Base-by-base conservation (phyloP, 179 eudicot species). In the Silene coronaria region DNA sequence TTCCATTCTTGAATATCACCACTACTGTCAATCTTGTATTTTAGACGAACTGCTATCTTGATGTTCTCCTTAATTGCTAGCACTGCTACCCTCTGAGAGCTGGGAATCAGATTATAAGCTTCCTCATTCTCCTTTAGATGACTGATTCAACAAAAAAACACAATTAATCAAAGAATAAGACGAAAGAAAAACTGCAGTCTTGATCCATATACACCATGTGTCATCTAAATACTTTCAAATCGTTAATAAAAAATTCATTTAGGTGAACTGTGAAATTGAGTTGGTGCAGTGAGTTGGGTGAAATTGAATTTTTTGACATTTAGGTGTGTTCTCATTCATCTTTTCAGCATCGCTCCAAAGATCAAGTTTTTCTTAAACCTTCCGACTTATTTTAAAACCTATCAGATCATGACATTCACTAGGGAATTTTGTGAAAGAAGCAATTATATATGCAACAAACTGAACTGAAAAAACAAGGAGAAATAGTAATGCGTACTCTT, bases 1-100 rank as follows among this genome's bases (percentile, higher is more conserved):
- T 4, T 67, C 71, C 71, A 67, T 3, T 67, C 71, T 67, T 67
- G 71, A 67, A 67, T 34, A 36, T 67, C 53, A 67, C 71, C 71
- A 67, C 51, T 67, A 10, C 42, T 67, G 71, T 67, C 71, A 38
- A 67, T 67, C 71, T 67, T 67, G 71, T 67, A 67, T 5, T 67
- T 67, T 21, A 36, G 17, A 67, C 71, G 71, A 36, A 67, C 13
- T 13, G 71, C 23, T 67, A 67, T 67, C 71, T 36, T 67, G 26
- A 38, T 67, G 16, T 36, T 21, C 10, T 10, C 26, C 42, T 45
- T 19, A 7, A 67, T 46, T 10, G 51, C 16, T 67, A 67, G 51
- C 51, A 67, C 71, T 9, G 71, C 53, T 9, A 67, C 71, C 71
- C 71, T 67, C 1, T 67, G 71, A n/a, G 71, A 36, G 71, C 71